A percentile compares a stretch with the other conserved stretches of the same genome.
phyloP scores from a whole-genome alignment of 2,329 filamentous ascomycete genomes.

The Geosmithia flava region DNA sequence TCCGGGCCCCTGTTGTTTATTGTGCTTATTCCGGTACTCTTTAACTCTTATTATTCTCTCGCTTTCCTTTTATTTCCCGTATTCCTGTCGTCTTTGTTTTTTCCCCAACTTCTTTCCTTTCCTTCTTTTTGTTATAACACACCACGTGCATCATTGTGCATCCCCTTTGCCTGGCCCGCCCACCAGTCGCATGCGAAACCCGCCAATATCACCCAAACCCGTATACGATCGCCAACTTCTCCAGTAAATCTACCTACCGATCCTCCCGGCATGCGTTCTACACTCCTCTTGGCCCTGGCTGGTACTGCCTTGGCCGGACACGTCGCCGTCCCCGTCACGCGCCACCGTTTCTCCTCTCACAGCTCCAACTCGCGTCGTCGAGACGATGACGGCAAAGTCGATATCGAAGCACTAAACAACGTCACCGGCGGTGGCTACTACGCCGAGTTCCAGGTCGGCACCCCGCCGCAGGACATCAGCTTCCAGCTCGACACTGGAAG shows the following conservation, averaged over 20 bases:
- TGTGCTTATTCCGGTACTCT: neutral
- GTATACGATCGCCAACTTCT: no score
- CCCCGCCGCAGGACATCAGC: conserved; percentile 39
- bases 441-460: conserved; percentile 44
- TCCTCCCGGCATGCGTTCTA: conserved; percentile 1
- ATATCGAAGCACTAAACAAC: conserved; percentile 34
- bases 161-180: neutral
- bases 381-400: conserved; percentile 10
- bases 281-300: conserved; percentile 4
- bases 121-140: neutral
- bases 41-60: neutral
- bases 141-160: neutral
- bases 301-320: conserved; percentile 8
- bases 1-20: no score
- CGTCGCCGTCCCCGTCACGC: conserved; percentile 8
- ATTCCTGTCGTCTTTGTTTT: neutral
- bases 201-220: no score
- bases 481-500: conserved; percentile 51
- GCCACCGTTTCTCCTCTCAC: conserved; percentile 2
- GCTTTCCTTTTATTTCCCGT: neutral
- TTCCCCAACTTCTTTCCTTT: neutral
- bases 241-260: no score
- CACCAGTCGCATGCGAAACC: no score
- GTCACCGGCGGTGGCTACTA: conserved; percentile 43
- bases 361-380: conserved; percentile 9